Evolutionary conservation across 768 basidiomycete species (phyloP).

Genomic region (Naganishia onofrii): DNA sequence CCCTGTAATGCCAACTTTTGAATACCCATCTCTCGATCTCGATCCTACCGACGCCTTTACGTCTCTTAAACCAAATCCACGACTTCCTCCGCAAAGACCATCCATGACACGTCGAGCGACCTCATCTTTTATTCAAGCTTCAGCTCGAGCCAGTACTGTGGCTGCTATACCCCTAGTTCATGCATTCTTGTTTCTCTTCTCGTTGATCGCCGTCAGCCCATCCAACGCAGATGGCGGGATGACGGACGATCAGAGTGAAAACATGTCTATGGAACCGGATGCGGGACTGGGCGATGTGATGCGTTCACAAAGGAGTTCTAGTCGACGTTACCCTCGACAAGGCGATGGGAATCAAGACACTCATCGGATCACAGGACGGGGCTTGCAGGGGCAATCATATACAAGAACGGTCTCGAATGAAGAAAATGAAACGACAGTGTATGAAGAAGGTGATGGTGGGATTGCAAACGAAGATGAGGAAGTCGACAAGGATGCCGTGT

Average conservation of each 20-base stretch:
- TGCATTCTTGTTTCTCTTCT: constrained; percentile 18
- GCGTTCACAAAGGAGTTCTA: constrained; percentile 5
- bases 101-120: constrained; percentile 20
- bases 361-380: not conserved
- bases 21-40: constrained; percentile 18
- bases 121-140: constrained; percentile 17
- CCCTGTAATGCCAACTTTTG: constrained; percentile 5
- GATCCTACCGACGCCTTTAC: constrained; percentile 7
- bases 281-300: constrained; percentile 17
- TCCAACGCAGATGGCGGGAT: not conserved
- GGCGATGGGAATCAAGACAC: not conserved
- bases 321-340: constrained; percentile 14
- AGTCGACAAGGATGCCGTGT: constrained; percentile 2
- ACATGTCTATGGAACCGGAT: not conserved
- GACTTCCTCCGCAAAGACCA: constrained; percentile 3
- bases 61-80: not conserved
- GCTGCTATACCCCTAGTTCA: constrained; percentile 19
- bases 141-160: constrained; percentile 15
- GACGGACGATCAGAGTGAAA: not conserved
- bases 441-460: not conserved
- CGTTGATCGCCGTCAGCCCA: constrained; percentile 11
- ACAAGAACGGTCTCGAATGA: not conserved
- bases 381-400: not conserved
- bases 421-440: constrained; percentile 2
- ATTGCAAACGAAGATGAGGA: constrained; percentile 1